Percentiles rank a stretch among this genome's conserved stretches.
Conservation (phyloP, 2,329 filamentous ascomycete genomes). For the Pestalotiopsis sp. region DNA sequence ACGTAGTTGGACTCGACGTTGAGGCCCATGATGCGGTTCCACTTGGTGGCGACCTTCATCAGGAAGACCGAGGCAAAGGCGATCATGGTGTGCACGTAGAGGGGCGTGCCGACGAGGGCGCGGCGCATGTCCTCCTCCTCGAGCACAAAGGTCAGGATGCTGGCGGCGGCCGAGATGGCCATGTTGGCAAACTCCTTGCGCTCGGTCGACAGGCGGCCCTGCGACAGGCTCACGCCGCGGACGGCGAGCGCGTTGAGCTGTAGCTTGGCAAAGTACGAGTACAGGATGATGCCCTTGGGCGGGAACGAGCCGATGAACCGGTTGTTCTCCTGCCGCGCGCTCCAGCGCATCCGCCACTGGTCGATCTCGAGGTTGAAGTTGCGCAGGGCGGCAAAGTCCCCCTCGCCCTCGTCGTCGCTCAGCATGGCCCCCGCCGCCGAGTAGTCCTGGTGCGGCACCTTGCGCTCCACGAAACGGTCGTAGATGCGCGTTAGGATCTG, state of each 20-base stretch:
- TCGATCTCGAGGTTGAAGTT: conserved; percentile 25
- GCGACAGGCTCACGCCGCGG: conserved; percentile 22
- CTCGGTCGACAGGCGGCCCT: conserved; percentile 16
- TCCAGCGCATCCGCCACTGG: conserved; percentile 23
- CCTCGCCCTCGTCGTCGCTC: conserved; percentile 2
- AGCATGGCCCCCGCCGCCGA: conserved; percentile 19
- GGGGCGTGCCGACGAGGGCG: conserved; percentile 27
- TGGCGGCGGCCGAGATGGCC: conserved; percentile 25
- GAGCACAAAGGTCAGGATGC: conserved; percentile 25
- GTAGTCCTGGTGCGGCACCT: conserved; percentile 4
- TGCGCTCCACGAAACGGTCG: conserved; percentile 19
- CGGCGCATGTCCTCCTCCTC: conserved; percentile 25
- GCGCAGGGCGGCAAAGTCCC: conserved; percentile 20
- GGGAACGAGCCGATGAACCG: conserved; percentile 34
- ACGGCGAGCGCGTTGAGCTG: conserved; percentile 34
- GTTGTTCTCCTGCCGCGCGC: conserved; percentile 23
- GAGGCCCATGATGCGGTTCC: conserved; percentile 34
- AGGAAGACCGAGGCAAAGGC: conserved; percentile 31
- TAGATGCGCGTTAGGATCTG: conserved; percentile 21
- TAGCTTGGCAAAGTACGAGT: conserved; percentile 36
- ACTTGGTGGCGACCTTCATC: conserved; percentile 26
- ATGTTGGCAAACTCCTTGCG: conserved; percentile 28
- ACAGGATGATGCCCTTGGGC: conserved; percentile 32
- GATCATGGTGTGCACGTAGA: conserved; percentile 31
- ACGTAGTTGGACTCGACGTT: conserved; percentile 35